A percentile compares a stretch with the other conserved stretches of the same genome.
Conservation (phyloP, 805 yeast species). For the Candida sphagnicola region DNA sequence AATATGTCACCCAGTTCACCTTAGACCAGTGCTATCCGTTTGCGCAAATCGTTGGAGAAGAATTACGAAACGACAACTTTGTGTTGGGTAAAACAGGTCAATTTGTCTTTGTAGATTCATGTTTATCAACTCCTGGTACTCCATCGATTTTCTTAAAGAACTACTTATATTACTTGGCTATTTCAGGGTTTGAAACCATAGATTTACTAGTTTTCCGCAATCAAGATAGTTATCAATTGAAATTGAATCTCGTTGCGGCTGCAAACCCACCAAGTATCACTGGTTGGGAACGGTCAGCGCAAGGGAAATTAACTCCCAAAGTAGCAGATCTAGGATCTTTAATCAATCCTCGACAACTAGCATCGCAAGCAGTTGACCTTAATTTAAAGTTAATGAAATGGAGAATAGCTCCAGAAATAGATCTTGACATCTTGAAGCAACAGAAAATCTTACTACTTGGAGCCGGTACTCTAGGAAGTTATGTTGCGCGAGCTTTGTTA, state of each 20-base stretch:
- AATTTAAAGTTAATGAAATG: conserved; percentile 93
- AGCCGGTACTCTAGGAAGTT: conserved; percentile 94
- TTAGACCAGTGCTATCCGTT: conserved; percentile 7
- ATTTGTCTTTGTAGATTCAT: conserved; percentile 31
- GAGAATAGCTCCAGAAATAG: conserved; percentile 83
- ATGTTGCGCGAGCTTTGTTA: conserved; percentile 76
- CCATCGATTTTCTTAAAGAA: conserved; percentile 60
- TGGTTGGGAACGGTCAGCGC: conserved; percentile 89
- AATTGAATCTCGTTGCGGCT: conserved; percentile 12
- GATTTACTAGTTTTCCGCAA: conserved; percentile 22
- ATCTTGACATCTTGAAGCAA: conserved; percentile 59
- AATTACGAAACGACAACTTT: conserved; percentile 1
- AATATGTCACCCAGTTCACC: neutral
- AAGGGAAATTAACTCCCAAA: conserved; percentile 76
- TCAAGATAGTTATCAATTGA: conserved; percentile 13
- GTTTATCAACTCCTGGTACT: conserved; percentile 17
- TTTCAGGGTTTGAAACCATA: conserved; percentile 16
- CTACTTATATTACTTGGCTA: conserved; percentile 46
- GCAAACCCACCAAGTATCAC: conserved; percentile 40
- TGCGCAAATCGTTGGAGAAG: conserved; percentile 10
- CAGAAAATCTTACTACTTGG: conserved; percentile 80
- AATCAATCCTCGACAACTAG: conserved; percentile 75
- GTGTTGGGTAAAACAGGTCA: conserved; percentile 1
- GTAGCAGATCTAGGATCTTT: conserved; percentile 77
- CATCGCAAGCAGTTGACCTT: conserved; percentile 89